Base-by-base conservation (phyloP, 164 flowering plant species). In the Piper betle region DNA sequence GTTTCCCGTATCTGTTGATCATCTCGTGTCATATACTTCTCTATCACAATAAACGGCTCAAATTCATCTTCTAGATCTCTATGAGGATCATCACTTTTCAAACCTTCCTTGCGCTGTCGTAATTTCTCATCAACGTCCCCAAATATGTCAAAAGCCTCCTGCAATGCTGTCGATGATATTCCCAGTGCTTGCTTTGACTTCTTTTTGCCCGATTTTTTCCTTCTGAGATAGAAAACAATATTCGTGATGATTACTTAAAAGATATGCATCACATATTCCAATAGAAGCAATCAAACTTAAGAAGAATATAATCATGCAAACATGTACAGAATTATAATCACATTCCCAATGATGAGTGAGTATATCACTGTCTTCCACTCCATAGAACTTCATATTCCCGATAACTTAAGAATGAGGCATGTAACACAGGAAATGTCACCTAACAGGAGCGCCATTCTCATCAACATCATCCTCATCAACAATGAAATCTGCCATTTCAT, bases 401-500 rank as follows among this genome's bases (percentile, higher is more conserved):
- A 25, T 25, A 25, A 25, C 33, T n/a, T 25, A 25, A 25, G 33
- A 25, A 25, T 25, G 33, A 25, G 33, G 33, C 33, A 25, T 25
- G 33, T 25, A 25, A 25, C 33, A 12, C 11, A 46, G 16, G 11
- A 5, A 18, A 38, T 18, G 25, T 59, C 75, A 92, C 98, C 90
- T 85, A 59, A 81, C 72, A 67, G 82, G 84, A 65, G 78, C 79
- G 59, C 96, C 96, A 78, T 79, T 69, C 63, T 80, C 97, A 75
- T 93, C 97, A 50, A 79, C 66, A 60, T 88, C 91, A 59, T 83
- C 93, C 69, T 89, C 97, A 39, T 84, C 89, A 41, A 90, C 97
- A 52, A 93, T 93, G 69, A 93, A 93, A 68, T 88, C 93, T 5
- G 86, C 88, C 99, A 91, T 93, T 62, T 93, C 99, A 80, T 93